Evolutionary conservation across 108 stramenopile species (phyloP), one percentile per base, ranked within the genome.

Genomic region (Cyclotella sp.): DNA sequence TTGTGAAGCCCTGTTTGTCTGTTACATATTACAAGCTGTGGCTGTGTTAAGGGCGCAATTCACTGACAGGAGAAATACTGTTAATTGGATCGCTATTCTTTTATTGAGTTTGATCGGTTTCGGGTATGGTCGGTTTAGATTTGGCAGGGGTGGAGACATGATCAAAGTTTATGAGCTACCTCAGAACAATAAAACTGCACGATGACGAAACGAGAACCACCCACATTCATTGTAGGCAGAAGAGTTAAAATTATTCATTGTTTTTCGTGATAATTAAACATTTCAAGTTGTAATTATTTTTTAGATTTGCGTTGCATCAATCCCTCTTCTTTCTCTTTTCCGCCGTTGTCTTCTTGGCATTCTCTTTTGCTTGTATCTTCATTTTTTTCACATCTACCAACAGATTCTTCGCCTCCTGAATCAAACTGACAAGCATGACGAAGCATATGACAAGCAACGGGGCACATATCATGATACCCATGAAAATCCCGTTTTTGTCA

Each of bases 111-210:
- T 60, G 40, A 65, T 95, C 40, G 85, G 89, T 16, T 73, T 63
- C 24, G 84, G 83, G 16, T 95, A 95, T 66, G 94, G 89, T 24
- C 70, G 79, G 24, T 92, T 93, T 68, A 80, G 94, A 46, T 95
- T 91, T 66, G 79, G 94, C 27, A 88, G 76, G 60, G 90, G 91
- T 28, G 94, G 94, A 27, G 81, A 89, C 57, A 68, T 93, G 65
- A 95, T 95, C 68, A 93, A 93, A 57, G 79, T 95, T 13, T 95
- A 95, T 69, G 91, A 95, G 72, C 64, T 95, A 22, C 94, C 94
- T 3, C 69, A 74, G 54, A 84, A 60, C 59, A 83, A 70, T 30
- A 80, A 69, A 45, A 28, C 47, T 1, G 61, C 46, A 9, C 66
- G 79, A 69, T 80, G 47, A 80, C 39, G 28, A 10, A 53, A 34